phyloP scores from a whole-genome alignment of 306 rosid species.

The Malus asiatica region DNA sequence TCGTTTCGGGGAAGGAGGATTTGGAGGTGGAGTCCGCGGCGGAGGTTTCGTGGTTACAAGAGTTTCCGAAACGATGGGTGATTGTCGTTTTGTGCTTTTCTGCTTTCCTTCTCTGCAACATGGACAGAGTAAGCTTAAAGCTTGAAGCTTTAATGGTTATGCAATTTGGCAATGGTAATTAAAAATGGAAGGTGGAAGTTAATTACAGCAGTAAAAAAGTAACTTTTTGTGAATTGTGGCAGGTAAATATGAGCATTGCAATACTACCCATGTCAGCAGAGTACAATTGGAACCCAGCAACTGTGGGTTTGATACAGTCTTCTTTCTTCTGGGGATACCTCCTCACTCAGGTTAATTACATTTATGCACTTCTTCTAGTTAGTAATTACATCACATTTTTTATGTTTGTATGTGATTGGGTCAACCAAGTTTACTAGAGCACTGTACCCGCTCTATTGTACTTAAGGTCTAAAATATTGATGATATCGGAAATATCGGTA shows the following conservation, averaged over 20 bases:
- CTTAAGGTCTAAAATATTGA: too few relatives aligned
- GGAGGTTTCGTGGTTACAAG: conserved; percentile 57
- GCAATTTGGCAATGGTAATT: background rate
- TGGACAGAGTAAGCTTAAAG: conserved; percentile 70
- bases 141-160: background rate
- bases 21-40: conserved; percentile 22
- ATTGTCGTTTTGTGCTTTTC: conserved; percentile 87
- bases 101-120: conserved; percentile 89
- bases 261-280: conserved; percentile 99
- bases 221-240: conserved; percentile 8
- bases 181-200: background rate
- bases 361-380: background rate
- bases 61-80: conserved; percentile 86
- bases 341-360: conserved; percentile 69
- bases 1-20: conserved; percentile 17
- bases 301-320: conserved; percentile 92
- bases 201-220: background rate
- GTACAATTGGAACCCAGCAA: conserved; percentile 75
- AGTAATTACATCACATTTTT: background rate
- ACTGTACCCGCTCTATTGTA: too few relatives aligned
- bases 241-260: conserved; percentile 99
- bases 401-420: background rate
- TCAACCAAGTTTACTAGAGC: background rate
- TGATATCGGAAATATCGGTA: too few relatives aligned
- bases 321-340: conserved; percentile 99